Conservation (phyloP, 495 filamentous ascomycete genomes). For the Penicillium atrosanguineum region DNA sequence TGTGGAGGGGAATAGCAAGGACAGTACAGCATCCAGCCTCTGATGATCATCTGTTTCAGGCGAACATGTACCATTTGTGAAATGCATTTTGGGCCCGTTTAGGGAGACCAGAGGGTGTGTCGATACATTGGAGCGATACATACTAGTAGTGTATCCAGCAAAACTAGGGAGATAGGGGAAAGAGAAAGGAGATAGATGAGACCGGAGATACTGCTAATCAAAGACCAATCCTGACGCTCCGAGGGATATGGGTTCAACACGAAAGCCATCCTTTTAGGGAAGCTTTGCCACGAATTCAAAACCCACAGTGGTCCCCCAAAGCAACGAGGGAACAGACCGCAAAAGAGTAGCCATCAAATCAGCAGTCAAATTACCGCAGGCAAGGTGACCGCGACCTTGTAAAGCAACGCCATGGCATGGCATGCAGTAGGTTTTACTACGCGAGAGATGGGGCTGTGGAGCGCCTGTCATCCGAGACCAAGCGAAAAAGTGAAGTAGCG, state of each 20-base stretch:
- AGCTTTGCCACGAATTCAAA: neutral
- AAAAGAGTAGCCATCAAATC: conserved; percentile 13
- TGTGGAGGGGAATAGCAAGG: conserved; percentile 36
- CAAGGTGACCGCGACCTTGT: conserved; percentile 10
- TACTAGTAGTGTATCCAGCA: conserved; percentile 5
- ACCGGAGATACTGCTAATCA: neutral
- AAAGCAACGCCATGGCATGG: conserved; percentile 6
- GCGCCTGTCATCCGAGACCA: conserved; percentile 3
- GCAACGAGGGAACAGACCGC: conserved; percentile 13
- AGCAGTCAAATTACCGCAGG: neutral
- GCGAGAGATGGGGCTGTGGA: conserved; percentile 18
- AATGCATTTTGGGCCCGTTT: conserved; percentile 5
- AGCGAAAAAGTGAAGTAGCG: neutral
- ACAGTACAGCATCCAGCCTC: conserved; percentile 42
- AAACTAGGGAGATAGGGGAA: neutral
- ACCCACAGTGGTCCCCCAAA: conserved; percentile 10
- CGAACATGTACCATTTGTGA: conserved; percentile 16
- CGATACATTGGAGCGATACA: conserved; percentile 14
- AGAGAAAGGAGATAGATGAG: neutral
- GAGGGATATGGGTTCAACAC: conserved; percentile 2
- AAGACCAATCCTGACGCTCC: neutral
- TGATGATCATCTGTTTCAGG: conserved; percentile 18
- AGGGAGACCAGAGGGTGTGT: conserved; percentile 11
- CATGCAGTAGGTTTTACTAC: conserved; percentile 19
- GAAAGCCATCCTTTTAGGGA: neutral